These are phyloP conservation scores for Cutaneotrichosporon cutaneum DNA, from an alignment of 1,284 basidiomycete genomes.

Conservation along the genomic window DNA sequence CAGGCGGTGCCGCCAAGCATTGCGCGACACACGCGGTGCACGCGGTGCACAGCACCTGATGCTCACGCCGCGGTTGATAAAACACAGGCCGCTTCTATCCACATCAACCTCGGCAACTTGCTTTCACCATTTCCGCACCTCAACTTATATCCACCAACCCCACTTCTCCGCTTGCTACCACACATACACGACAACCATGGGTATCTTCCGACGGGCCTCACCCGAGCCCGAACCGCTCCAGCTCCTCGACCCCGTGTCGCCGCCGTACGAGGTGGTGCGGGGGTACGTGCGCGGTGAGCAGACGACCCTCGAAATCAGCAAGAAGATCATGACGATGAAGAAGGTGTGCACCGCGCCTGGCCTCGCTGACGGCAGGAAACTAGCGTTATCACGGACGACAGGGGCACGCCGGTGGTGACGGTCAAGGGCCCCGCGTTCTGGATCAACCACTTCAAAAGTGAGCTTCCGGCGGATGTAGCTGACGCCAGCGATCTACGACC, in stretches of 20 bases:
- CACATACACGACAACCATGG: background rate
- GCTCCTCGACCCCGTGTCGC: constrained; percentile 5
- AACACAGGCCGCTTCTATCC: too few species aligned
- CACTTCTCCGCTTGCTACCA: background rate
- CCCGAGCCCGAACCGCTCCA: background rate
- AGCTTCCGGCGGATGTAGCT: too few species aligned
- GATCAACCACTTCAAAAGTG: constrained; percentile 1
- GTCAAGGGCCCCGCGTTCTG: background rate
- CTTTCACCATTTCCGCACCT: too few species aligned
- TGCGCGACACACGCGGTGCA: too few species aligned
- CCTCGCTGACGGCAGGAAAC: background rate
- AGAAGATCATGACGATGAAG: background rate
- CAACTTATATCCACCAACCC: too few species aligned
- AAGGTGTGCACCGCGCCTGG: background rate
- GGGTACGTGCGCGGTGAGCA: background rate
- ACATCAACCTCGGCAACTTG: too few species aligned
- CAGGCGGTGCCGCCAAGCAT: too few species aligned
- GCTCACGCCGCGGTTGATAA: too few species aligned
- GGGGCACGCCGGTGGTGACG: background rate
- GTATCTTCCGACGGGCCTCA: background rate
- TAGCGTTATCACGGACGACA: background rate
- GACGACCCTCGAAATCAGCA: background rate
- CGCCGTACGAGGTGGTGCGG: background rate
- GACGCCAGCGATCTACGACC: background rate
- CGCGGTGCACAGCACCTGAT: too few species aligned